phyloP scores from a whole-genome alignment of 2,329 filamentous ascomycete genomes.

The Nannizzia gypsea region DNA sequence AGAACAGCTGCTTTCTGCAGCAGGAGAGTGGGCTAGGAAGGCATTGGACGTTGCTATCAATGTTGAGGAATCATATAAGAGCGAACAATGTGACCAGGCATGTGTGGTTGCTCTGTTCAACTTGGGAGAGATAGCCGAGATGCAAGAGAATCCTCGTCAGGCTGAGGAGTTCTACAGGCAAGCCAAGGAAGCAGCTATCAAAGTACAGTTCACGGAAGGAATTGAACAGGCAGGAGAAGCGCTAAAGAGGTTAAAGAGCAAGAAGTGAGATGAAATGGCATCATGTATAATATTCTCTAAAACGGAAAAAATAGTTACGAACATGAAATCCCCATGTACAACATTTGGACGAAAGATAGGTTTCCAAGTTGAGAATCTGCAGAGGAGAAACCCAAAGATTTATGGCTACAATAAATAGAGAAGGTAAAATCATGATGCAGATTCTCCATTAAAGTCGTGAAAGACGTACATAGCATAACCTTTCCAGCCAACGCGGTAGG shows the following conservation, averaged over 20 bases:
- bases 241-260: conserved; percentile 21
- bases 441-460: conserved; percentile 1
- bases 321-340: not conserved
- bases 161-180: conserved; percentile 59
- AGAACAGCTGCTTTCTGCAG: conserved; percentile 54
- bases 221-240: conserved; percentile 21
- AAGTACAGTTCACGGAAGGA: conserved; percentile 31
- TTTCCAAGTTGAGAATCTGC: not conserved
- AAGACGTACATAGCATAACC: conserved; percentile 2
- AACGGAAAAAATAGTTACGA: not conserved
- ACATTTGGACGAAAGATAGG: not conserved
- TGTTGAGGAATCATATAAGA: conserved; percentile 55
- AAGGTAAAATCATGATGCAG: not conserved
- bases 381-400: not conserved
- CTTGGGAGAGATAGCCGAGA: conserved; percentile 69
- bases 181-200: conserved; percentile 42
- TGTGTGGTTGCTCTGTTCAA: conserved; percentile 80
- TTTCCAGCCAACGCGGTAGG: not conserved
- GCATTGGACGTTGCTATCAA: conserved; percentile 55
- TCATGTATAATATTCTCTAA: not conserved
- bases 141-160: conserved; percentile 53
- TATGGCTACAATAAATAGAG: not conserved
- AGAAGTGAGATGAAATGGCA: not conserved
- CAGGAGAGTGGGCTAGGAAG: conserved; percentile 66
- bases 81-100: conserved; percentile 68